A percentile compares a stretch with the other conserved stretches of the same genome.
Evolutionary conservation across 2,329 filamentous ascomycete genomes (phyloP).

Genomic region (Coniochaeta ligniaria): DNA sequence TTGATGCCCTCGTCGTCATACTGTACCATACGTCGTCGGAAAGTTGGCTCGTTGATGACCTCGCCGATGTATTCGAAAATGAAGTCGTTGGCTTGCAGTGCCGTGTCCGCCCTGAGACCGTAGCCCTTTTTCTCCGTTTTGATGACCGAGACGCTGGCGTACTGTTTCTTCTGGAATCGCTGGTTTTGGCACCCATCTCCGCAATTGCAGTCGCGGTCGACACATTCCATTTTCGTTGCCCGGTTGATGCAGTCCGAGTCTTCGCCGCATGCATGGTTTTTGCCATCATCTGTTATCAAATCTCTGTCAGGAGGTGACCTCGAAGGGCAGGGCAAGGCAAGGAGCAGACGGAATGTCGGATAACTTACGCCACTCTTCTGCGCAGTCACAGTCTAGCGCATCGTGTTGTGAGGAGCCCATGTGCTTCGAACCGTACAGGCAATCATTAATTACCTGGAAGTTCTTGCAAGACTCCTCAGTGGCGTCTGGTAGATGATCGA

Average conservation of each 20-base stretch:
- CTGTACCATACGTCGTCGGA: slow-evolving; percentile 82
- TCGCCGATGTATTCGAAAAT: slow-evolving; percentile 98
- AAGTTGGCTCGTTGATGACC: slow-evolving; percentile 88
- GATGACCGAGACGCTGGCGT: slow-evolving; percentile 88
- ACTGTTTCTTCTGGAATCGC: slow-evolving; percentile 84
- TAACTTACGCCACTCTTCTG: slow-evolving; percentile 86
- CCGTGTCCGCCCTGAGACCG: slow-evolving; percentile 73
- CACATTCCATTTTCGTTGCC: slow-evolving; percentile 95
- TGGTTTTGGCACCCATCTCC: slow-evolving; percentile 87
- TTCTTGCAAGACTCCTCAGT: slow-evolving; percentile 67
- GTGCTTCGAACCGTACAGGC: slow-evolving; percentile 85
- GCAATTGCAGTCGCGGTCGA: slow-evolving; percentile 76
- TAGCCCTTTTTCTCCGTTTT: slow-evolving; percentile 98
- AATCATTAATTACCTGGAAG: slow-evolving; percentile 78
- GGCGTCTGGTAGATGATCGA: slow-evolving; percentile 67
- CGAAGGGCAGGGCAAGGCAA: slow-evolving; percentile 10
- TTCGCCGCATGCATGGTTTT: slow-evolving; percentile 85
- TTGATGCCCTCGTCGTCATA: slow-evolving; percentile 97
- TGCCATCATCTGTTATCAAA: slow-evolving; percentile 41
- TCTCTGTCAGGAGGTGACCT: slow-evolving; percentile 7
- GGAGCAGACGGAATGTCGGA: slow-evolving; percentile 6
- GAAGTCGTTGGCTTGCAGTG: slow-evolving; percentile 79
- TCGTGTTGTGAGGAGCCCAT: slow-evolving; percentile 89
- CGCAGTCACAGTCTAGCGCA: slow-evolving; percentile 88
- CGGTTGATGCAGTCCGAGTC: slow-evolving; percentile 98